Base-by-base conservation (phyloP, 164 flowering plant genomes). In the Litsea cubeba region DNA sequence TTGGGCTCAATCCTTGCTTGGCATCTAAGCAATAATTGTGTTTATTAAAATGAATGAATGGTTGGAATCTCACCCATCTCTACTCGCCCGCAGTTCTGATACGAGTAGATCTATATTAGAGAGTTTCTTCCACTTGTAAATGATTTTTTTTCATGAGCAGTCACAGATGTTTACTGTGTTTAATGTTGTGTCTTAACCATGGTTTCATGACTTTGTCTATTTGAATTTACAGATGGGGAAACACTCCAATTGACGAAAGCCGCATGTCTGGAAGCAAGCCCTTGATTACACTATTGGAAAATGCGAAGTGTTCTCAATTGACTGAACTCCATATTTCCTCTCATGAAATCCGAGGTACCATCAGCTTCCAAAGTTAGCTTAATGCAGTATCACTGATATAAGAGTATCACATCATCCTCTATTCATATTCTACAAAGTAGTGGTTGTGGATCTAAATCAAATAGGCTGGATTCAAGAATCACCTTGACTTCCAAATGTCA, bases 241-340 rank as follows among this genome's bases (percentile, higher is more conserved):
- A 88, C 72, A 90, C 94, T 35, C 93, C 97, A 14, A 78, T 93
- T 49, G 95, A 88, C 71, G 99, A 95, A 75, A 89, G 77, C 26
- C 76, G 82, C 50, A 79, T 69, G 74, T 74, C 86, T 78, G 97
- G 99, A 71, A 88, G 89, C 84, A 88, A 83, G 70, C 85, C 84
- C 30, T 64, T 93, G 83, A 81, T 90, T 71, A 86, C 80, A 80
- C 83, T 95, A 63, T 82, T 95, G 50, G 98, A 93, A 86, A 88
- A 79, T n/a, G 90, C 98, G 35, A 88, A 82, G 75, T 70, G 77
- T 20, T 50, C 84, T 72, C 88, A 88, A 79, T 54, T 82, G 72
- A 75, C 86, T 8, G 81, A 82, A 75, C 67, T 74, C 66, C 75
- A 75, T 69, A 66, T 79, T 51, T 17, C 40, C 71, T 78, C 86